Evolutionary conservation across 176 grass and related monocot genomes (phyloP), one percentile per base, ranked within the genome.

Genomic region (barley (Hordeum vulgare)): DNA sequence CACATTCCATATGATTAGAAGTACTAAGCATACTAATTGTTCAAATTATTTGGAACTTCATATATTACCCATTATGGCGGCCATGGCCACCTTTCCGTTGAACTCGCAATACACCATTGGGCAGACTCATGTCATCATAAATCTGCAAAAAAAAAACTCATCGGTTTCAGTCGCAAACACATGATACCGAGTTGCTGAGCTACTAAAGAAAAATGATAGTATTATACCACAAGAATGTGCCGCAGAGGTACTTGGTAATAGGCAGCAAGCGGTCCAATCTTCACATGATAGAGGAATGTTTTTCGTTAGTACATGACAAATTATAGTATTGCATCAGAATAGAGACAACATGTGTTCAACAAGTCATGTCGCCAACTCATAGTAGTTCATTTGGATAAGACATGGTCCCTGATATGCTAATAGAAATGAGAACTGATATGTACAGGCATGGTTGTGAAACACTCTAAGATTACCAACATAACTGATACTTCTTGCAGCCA

Each of bases 191-290:
- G 68, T 75, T 35, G 14, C 18, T 26, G 17, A 34, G 84, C 40
- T 29, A 81, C 36, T 29, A 86, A 59, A 88, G 66, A 79, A 77
- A 21, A 69, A 61, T 86, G 66, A 79, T 76, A 80, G 86, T 57
- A 47, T 59, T 59, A 40, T 91, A 91, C 89, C 91, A 94, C 58
- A 62, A 97, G 91, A 78, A 97, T 97, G 80, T 97, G 90, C 79
- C 93, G 78, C 64, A 98, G 61, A 1, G 96, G 96, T 75, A 98
- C 89, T 92, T 98, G 90, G 76, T 98, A 98, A 85, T 98, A 95
- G 49, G 93, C 90, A 75, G 96, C 90, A 90, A 98, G 90, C 1
- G 89, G 83, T 63, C 86, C 87, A 53, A 95, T 80, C 94, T 93
- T 82, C 80, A 90, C 23, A 84, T 54, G 14, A 63, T 11, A 84